A percentile compares a stretch with the other conserved stretches of the same genome.
Evolutionary conservation across 306 rosid genomes (phyloP).

Genomic region (Inga leiocalycina): DNA sequence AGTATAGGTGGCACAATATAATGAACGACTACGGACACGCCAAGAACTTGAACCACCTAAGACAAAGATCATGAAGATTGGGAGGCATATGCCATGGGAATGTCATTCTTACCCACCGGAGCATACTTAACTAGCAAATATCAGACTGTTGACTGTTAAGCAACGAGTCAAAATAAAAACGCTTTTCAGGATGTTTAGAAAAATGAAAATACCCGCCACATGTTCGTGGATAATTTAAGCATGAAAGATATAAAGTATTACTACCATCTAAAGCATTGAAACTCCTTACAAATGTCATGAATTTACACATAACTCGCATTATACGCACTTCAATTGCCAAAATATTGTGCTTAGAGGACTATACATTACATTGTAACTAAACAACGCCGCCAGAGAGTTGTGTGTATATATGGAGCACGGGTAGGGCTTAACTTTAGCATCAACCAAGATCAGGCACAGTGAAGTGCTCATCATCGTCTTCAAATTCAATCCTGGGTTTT

Average conservation of each 20-base stretch:
- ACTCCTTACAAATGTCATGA: constrained; percentile 32
- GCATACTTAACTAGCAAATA: neutral
- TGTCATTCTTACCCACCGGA: neutral
- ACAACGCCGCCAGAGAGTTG: constrained; percentile 11
- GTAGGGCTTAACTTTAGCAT: constrained; percentile 15
- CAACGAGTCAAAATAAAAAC: neutral
- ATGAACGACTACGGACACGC: neutral
- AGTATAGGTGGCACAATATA: neutral
- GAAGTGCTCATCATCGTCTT: constrained; percentile 87
- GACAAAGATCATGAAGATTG: neutral
- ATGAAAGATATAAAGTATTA: constrained; percentile 25
- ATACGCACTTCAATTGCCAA: constrained; percentile 31
- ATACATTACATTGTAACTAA: constrained; percentile 35
- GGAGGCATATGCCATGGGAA: neutral
- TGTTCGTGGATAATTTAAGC: constrained; percentile 3
- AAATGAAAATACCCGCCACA: constrained; percentile 16
- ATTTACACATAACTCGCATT: constrained; percentile 32
- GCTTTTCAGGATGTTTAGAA: neutral
- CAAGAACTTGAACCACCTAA: neutral
- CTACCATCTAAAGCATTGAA: constrained; percentile 23
- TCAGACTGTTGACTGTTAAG: no score
- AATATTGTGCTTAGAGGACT: constrained; percentile 32
- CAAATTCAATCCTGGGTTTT: constrained; percentile 80
- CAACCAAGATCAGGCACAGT: constrained; percentile 91
- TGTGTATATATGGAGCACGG: neutral